A percentile compares a stretch with the other conserved stretches of the same genome.
These are phyloP conservation scores for Sclerotinia spermophila DNA, from an alignment of 2,329 filamentous ascomycete genomes.

Conservation along the genomic window DNA sequence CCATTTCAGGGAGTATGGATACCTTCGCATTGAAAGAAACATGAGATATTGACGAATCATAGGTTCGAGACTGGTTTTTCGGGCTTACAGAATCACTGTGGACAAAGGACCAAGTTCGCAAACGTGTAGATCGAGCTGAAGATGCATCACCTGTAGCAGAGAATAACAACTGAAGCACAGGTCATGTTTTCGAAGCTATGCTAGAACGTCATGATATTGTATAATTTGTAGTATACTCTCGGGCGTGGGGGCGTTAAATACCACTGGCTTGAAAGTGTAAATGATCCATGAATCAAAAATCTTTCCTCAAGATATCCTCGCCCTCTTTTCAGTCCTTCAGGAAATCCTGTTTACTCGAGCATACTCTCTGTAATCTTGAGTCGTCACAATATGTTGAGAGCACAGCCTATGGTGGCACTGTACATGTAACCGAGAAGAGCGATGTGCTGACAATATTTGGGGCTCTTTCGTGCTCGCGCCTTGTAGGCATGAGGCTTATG, in stretches of 20 bases:
- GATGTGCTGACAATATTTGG: background rate
- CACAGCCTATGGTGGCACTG: background rate
- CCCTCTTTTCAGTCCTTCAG: background rate
- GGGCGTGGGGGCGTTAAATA: conserved; percentile 16
- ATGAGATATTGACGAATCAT: conserved; percentile 21
- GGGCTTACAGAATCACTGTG: conserved; percentile 38
- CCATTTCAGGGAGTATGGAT: conserved; percentile 51
- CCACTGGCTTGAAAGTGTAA: conserved; percentile 7
- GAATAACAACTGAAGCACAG: conserved; percentile 20
- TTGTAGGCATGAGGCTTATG: background rate
- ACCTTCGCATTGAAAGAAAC: background rate
- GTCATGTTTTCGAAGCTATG: background rate
- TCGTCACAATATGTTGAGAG: background rate
- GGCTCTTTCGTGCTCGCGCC: background rate
- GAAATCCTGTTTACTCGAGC: background rate
- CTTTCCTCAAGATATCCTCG: background rate
- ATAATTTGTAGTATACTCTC: conserved; percentile 12
- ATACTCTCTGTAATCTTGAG: background rate
- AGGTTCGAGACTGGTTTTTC: conserved; percentile 44
- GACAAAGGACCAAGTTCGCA: conserved; percentile 31
- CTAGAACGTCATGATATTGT: background rate
- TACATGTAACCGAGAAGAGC: background rate
- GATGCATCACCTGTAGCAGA: conserved; percentile 27
- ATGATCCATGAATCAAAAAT: conserved; percentile 6
- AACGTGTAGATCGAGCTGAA: conserved; percentile 22